Evolutionary conservation across 1,284 basidiomycete species (phyloP).

Genomic region (Fereydounia khargensis): DNA sequence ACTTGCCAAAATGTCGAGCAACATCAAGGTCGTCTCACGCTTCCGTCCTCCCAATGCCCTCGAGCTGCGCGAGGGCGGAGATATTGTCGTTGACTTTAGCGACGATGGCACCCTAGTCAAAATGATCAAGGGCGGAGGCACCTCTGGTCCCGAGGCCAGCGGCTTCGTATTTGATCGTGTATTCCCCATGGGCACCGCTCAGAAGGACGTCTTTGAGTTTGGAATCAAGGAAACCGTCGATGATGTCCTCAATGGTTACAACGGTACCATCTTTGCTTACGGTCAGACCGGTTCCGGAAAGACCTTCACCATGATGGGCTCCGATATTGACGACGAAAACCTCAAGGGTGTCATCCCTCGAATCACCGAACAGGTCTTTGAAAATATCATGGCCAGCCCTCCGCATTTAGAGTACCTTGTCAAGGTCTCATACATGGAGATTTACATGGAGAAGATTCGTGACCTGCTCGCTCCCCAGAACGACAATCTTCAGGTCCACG

Average conservation of each 20-base stretch:
- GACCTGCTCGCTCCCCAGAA: slow-evolving; percentile 96
- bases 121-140: slow-evolving; percentile 46
- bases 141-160: slow-evolving; percentile 63
- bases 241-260: slow-evolving; percentile 96
- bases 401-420: slow-evolving; percentile 95
- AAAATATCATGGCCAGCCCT: slow-evolving; percentile 92
- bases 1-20: slow-evolving; percentile 37
- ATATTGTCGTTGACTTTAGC: slow-evolving; percentile 88
- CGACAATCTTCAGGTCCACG: slow-evolving; percentile 96
- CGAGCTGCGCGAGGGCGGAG: slow-evolving; percentile 81
- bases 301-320: slow-evolving; percentile 64
- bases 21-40: slow-evolving; percentile 53
- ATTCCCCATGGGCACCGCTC: slow-evolving; percentile 87
- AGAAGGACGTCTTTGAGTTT: slow-evolving; percentile 96
- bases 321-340: slow-evolving; percentile 81
- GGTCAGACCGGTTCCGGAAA: slow-evolving; percentile 83
- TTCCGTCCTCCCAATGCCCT: slow-evolving; percentile 94
- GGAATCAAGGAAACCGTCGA: slow-evolving; percentile 80
- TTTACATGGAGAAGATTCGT: slow-evolving; percentile 94
- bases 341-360: slow-evolving; percentile 92
- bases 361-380: slow-evolving; percentile 98
- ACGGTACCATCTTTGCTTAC: slow-evolving; percentile 86
- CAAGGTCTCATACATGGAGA: slow-evolving; percentile 99
- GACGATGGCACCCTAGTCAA: slow-evolving; percentile 76
- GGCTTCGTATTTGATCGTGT: slow-evolving; percentile 97